A percentile compares a stretch with the other conserved stretches of the same genome.
Conservation (phyloP, 352 stramenopile species). For the Phytopythium cucurbitacearum region DNA sequence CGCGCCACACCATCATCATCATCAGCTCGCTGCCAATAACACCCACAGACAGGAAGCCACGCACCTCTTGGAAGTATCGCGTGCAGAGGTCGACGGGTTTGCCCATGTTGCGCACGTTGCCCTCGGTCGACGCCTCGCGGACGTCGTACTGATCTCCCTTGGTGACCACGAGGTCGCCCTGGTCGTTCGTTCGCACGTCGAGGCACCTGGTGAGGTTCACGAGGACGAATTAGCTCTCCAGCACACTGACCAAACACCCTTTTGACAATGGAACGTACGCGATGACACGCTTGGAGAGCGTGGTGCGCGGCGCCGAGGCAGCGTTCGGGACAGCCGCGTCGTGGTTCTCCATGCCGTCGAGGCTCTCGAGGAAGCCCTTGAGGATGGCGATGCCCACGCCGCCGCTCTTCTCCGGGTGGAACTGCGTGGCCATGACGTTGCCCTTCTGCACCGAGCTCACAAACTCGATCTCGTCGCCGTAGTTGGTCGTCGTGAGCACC, state of each 20-base stretch:
- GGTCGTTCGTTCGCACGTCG: conserved; percentile 96
- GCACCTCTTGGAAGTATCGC: conserved; percentile 93
- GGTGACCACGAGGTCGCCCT: conserved; percentile 96
- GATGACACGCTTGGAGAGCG: conserved; percentile 94
- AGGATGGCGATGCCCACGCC: conserved; percentile 89
- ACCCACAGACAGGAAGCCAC: background rate
- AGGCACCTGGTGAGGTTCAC: conserved; percentile 64
- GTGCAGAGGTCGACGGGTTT: conserved; percentile 94
- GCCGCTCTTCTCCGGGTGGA: conserved; percentile 98
- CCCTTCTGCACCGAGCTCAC: conserved; percentile 93
- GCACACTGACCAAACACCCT: background rate
- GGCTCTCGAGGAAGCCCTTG: conserved; percentile 90
- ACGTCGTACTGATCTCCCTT: conserved; percentile 99
- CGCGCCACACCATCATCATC: background rate
- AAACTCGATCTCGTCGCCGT: conserved; percentile 89
- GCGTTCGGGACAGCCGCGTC: conserved; percentile 33
- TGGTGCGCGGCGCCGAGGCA: conserved; percentile 37
- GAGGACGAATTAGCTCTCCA: conserved; percentile 2
- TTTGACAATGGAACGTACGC: conserved; percentile 47
- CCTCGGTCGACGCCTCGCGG: conserved; percentile 78
- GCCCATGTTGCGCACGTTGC: conserved; percentile 96
- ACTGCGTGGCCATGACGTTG: conserved; percentile 97
- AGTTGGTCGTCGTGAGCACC: conserved; percentile 95
- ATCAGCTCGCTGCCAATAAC: background rate
- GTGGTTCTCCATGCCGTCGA: conserved; percentile 29